Evolutionary conservation across 2,329 filamentous ascomycete species (phyloP).

Genomic region (Nigrospora osmanthi): DNA sequence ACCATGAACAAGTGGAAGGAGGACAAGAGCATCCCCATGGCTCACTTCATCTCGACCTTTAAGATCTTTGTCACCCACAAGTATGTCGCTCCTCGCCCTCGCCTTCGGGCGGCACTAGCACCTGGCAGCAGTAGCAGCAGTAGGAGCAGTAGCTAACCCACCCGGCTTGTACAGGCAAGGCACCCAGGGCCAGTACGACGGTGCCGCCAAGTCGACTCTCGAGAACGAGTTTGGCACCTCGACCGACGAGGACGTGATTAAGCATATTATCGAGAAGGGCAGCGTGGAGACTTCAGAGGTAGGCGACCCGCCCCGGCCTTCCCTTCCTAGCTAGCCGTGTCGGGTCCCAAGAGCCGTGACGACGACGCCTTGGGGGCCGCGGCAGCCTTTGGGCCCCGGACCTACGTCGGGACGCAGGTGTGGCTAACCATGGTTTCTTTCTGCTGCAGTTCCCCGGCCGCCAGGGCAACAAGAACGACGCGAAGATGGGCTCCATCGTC

Average conservation of each 20-base stretch:
- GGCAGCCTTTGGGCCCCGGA: no score
- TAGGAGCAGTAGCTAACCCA: conserved; percentile 8
- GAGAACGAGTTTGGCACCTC: conserved; percentile 83
- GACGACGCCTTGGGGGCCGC: not conserved
- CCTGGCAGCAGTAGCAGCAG: not conserved
- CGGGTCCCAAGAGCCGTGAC: conserved; percentile 5
- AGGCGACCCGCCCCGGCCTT: conserved; percentile 9
- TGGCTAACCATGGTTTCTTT: not conserved
- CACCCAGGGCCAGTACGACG: conserved; percentile 70
- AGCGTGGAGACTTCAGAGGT: conserved; percentile 54
- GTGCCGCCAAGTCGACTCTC: conserved; percentile 65
- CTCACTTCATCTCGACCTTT: conserved; percentile 80
- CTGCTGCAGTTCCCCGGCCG: conserved; percentile 41
- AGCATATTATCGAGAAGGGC: conserved; percentile 73
- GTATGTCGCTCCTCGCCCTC: conserved; percentile 45
- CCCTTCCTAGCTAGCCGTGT: no score
- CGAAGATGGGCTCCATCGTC: conserved; percentile 32
- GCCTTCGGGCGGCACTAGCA: not conserved
- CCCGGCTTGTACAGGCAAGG: conserved; percentile 58
- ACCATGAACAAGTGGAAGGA: conserved; percentile 73
- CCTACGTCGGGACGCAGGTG: no score
- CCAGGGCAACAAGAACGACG: conserved; percentile 45
- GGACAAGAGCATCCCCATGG: conserved; percentile 71
- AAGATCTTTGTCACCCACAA: conserved; percentile 86
- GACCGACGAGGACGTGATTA: conserved; percentile 73